Evolutionary conservation across 2,329 filamentous ascomycete genomes (phyloP), one percentile per base, ranked within the genome.

Genomic region (Triangularia setosa): DNA sequence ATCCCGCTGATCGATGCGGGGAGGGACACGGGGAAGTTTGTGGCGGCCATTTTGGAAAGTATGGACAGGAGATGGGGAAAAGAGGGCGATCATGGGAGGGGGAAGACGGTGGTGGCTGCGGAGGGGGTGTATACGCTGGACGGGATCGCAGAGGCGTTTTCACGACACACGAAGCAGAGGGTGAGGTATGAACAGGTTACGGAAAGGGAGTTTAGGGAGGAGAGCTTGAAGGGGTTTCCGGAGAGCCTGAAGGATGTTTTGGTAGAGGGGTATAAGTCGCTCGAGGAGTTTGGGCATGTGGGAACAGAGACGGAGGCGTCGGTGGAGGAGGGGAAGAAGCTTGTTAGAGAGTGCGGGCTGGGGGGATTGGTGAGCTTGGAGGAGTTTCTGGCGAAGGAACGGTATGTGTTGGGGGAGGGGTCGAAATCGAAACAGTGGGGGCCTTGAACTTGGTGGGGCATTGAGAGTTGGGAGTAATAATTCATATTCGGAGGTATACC

Each of bases 11-110:
- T 81, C 33, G 75, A 79, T 24, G 72, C 71, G 0, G 70, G 64
- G 2, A 64, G 52, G 0, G 81, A 83, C 64, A 79, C 75, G n/a
- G 80, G 80, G 69, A 76, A 73, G 68, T 78, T 74, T 48, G 69
- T 78, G 44, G 73, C 73, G 52, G 72, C 68, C 23, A 73, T 75
- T 33, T 66, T 73, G 5, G 67, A 67, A 12, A 65, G 65, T 53
- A 65, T 69, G 23, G 65, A 69, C n/a, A 65, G 63, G 60, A 70
- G 66, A 33, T 60, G 24, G 21, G 70, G 70, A 14, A 68, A 66
- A 62, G n/a, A 11, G 40, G 40, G 7, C 5, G 40, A 11, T 18
- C n/a, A 3, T 9, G n/a, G 16, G 6, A 18, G 18, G n/a, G 40
- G n/a, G 40, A 16, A 24, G 14, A 65, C 61, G 6, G 18, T 73